Percentiles rank a stretch among this genome's conserved stretches.
Evolutionary conservation across 768 basidiomycete species (phyloP).

Genomic region (Sporobolomyces roseus): DNA sequence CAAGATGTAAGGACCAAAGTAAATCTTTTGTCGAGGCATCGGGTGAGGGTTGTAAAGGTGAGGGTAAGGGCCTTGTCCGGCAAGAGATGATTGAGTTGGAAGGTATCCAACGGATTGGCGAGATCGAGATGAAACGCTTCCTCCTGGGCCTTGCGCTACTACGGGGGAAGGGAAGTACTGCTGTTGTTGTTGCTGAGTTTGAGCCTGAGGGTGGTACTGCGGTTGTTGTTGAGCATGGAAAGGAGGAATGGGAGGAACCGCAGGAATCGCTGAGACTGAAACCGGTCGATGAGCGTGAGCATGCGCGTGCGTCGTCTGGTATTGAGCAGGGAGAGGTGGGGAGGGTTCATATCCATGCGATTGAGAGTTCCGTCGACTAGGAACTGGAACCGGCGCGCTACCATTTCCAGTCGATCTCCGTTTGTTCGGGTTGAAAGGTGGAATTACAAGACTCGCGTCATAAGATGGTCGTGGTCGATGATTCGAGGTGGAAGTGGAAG

Average conservation of each 20-base stretch:
- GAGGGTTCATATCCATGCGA: background rate
- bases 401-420: conserved; percentile 12
- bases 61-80: conserved; percentile 37
- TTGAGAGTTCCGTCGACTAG: conserved; percentile 16
- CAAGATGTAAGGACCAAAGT: conserved; percentile 88
- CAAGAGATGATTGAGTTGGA: conserved; percentile 4
- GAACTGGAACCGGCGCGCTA: background rate
- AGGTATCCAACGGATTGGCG: conserved; percentile 40
- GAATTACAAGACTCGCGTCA: conserved; percentile 36
- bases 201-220: background rate
- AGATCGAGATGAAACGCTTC: conserved; percentile 29
- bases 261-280: conserved; percentile 15
- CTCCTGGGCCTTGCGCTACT: conserved; percentile 16
- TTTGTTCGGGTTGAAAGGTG: conserved; percentile 42
- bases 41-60: conserved; percentile 41
- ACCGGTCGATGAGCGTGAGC: conserved; percentile 19
- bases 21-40: conserved; percentile 48
- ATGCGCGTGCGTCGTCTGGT: conserved; percentile 9
- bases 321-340: conserved; percentile 21
- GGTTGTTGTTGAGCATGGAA: conserved; percentile 17
- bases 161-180: background rate
- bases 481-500: background rate
- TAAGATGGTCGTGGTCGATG: background rate
- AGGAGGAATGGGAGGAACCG: conserved; percentile 12
- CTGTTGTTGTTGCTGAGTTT: background rate